Evolutionary conservation across 2,329 filamentous ascomycete genomes (phyloP).

Genomic region (Pseudocercospora eumusae): DNA sequence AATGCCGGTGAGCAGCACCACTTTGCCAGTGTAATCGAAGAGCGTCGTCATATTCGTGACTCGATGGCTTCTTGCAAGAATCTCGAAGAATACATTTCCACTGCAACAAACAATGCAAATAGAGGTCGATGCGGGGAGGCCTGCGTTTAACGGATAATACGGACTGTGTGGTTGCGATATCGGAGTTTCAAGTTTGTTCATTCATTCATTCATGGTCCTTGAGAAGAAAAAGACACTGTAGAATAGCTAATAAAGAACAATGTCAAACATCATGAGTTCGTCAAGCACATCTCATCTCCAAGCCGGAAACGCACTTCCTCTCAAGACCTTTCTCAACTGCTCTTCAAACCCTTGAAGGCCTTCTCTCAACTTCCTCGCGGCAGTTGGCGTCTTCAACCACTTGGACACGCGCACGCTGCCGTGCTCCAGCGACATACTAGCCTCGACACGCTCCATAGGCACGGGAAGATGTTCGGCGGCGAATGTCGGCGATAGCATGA

Average conservation of each 20-base stretch:
- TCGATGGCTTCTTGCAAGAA: not conserved
- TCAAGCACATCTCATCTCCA: constrained; percentile 28
- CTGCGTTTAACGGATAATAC: not conserved
- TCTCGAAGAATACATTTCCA: not conserved
- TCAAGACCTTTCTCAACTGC: constrained; percentile 32
- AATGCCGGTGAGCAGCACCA: constrained; percentile 51
- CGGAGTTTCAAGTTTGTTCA: not conserved
- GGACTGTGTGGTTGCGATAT: not conserved
- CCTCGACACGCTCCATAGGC: constrained; percentile 27
- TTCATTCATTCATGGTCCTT: constrained; percentile 3
- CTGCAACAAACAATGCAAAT: not conserved
- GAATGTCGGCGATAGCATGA: constrained; percentile 38
- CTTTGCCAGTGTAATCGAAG: constrained; percentile 47
- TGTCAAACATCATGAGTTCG: constrained; percentile 9
- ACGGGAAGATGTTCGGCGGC: constrained; percentile 19
- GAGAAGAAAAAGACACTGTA: too few relatives aligned
- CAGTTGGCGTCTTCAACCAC: constrained; percentile 27
- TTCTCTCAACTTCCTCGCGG: constrained; percentile 28
- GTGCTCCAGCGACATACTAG: constrained; percentile 3
- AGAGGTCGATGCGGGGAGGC: not conserved
- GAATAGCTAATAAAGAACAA: not conserved
- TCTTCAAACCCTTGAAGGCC: constrained; percentile 34
- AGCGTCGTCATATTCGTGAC: constrained; percentile 21
- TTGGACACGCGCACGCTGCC: constrained; percentile 29
- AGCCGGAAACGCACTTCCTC: constrained; percentile 31